These are phyloP conservation scores for Debaryomyces psychrophilus DNA, from an alignment of 1,139 yeast genomes.

Conservation along the genomic window DNA sequence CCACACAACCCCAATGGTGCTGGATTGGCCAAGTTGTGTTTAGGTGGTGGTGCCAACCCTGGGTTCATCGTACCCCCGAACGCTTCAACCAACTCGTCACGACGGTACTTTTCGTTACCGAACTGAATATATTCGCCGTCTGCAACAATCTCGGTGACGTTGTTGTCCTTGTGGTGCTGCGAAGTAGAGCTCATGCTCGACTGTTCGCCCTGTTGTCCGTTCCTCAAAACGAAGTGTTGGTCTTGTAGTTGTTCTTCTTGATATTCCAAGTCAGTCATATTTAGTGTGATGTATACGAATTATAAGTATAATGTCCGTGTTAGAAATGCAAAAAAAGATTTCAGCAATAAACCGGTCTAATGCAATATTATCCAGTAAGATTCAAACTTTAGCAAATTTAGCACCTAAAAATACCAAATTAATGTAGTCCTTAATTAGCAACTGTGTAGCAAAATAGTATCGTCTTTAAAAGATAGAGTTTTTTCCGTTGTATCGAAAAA, in stretches of 20 bases:
- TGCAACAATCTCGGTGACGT: conserved; percentile 30
- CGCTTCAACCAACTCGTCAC: conserved; percentile 63
- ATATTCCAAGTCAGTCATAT: conserved; percentile 31
- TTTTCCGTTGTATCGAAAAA: neutral
- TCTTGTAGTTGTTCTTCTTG: conserved; percentile 28
- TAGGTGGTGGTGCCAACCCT: conserved; percentile 64
- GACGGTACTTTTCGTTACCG: conserved; percentile 71
- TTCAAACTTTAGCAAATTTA: no score
- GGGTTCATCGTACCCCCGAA: conserved; percentile 77
- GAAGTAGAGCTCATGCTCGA: conserved; percentile 7
- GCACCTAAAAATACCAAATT: no score
- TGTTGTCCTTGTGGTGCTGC: conserved; percentile 17
- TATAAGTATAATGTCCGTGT: neutral
- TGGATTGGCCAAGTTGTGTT: conserved; percentile 80
- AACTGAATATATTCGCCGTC: conserved; percentile 67
- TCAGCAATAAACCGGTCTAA: no score
- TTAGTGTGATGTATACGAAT: neutral
- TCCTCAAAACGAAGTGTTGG: conserved; percentile 20
- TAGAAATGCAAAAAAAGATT: neutral
- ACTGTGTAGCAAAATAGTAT: no score
- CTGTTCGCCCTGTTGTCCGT: conserved; percentile 1
- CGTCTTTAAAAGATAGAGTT: no score
- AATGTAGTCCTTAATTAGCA: no score
- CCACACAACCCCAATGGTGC: conserved; percentile 86
- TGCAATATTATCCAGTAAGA: no score